Conservation (phyloP, 176 grass and related monocot genomes). For the Saccharum officinarum region DNA sequence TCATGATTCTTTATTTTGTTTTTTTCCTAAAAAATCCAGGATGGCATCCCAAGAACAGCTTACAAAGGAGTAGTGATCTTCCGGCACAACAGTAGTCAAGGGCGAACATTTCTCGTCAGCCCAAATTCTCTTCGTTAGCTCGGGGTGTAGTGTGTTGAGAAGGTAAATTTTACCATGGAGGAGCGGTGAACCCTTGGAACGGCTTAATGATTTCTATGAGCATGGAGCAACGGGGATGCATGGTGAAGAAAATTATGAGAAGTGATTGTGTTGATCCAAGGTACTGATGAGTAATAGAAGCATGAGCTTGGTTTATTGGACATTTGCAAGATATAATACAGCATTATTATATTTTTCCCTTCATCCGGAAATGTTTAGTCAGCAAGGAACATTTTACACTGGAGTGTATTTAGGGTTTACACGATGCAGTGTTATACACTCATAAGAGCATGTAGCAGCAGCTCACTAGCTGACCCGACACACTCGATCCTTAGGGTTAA, state of each 20-base stretch:
- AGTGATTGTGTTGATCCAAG: neutral
- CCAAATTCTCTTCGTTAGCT: conserved; percentile 64
- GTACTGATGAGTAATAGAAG: conserved; percentile 22
- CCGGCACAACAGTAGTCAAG: conserved; percentile 58
- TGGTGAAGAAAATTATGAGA: neutral
- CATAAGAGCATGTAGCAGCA: too few species aligned
- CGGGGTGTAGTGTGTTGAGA: conserved; percentile 36
- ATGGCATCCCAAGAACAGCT: conserved; percentile 86
- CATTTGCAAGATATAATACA: neutral
- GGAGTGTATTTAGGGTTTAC: neutral
- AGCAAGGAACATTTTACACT: neutral
- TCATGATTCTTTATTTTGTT: neutral
- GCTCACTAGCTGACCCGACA: too few species aligned
- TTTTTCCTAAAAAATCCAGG: conserved; percentile 28
- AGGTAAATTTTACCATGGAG: neutral
- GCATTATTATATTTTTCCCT: neutral
- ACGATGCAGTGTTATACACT: neutral
- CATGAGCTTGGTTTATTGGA: neutral
- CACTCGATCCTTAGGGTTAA: too few species aligned
- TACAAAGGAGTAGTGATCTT: conserved; percentile 95
- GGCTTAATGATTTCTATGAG: neutral
- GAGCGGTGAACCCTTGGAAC: neutral
- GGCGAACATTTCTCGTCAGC: conserved; percentile 64
- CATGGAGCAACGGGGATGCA: neutral
- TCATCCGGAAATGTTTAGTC: neutral